These are phyloP conservation scores for Nephelium lappaceum DNA, from an alignment of 345 rosid genomes.

Conservation along the genomic window DNA sequence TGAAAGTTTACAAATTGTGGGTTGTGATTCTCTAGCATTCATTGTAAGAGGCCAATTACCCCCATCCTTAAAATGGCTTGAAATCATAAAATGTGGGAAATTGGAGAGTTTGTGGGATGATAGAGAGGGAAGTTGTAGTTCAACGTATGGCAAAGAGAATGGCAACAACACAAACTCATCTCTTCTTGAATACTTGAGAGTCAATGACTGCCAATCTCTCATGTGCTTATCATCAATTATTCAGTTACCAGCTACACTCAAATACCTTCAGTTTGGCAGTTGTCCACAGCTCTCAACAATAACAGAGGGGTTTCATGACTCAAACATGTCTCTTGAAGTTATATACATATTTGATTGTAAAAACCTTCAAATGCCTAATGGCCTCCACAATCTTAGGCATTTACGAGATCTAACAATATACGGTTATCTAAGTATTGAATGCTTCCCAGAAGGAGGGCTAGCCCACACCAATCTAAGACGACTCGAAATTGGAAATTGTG, in stretches of 20 bases:
- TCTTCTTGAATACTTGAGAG: constrained; percentile 6
- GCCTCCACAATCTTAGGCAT: not conserved
- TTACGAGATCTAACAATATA: not conserved
- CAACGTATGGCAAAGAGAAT: no score
- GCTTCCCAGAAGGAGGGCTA: not conserved
- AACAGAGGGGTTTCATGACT: not conserved
- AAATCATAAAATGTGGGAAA: constrained; percentile 5
- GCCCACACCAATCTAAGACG: not conserved
- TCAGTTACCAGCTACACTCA: not conserved
- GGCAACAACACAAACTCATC: not conserved
- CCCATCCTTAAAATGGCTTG: not conserved
- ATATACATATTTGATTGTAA: rapidly evolving
- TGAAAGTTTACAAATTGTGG: not conserved
- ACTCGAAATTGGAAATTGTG: rapidly evolving
- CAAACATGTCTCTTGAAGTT: not conserved
- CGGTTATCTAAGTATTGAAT: not conserved
- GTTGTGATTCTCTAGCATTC: not conserved
- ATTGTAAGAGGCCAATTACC: not conserved
- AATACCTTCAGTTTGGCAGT: not conserved
- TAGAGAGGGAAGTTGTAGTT: not conserved
- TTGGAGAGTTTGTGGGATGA: constrained; percentile 12
- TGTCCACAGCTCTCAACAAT: constrained; percentile 11
- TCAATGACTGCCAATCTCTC: constrained; percentile 15
- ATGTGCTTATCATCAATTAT: not conserved
- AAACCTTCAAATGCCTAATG: not conserved